These are phyloP conservation scores for Pseudogymnoascus sp. DNA, from an alignment of 2,329 filamentous ascomycete species.

Conservation along the genomic window DNA sequence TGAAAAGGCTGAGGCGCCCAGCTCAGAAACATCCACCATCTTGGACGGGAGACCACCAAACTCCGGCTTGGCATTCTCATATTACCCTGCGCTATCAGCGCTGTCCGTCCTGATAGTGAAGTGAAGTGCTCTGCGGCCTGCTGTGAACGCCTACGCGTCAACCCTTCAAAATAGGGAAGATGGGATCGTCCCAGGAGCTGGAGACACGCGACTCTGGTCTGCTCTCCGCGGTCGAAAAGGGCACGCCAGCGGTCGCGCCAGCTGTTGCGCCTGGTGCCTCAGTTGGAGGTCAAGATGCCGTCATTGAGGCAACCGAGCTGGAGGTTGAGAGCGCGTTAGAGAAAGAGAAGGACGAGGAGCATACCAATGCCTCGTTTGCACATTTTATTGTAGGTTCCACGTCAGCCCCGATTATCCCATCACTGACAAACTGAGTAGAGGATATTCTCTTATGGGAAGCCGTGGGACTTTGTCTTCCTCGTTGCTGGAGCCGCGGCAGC, in stretches of 20 bases:
- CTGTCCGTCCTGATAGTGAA: not conserved
- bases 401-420: too few relatives aligned
- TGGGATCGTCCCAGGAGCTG: not conserved
- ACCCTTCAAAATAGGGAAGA: not conserved
- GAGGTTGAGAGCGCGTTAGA: not conserved
- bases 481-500: constrained; percentile 39
- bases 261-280: not conserved
- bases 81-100: not conserved
- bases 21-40: not conserved
- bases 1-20: not conserved
- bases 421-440: not conserved
- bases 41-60: not conserved
- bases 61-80: not conserved
- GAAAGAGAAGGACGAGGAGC: not conserved
- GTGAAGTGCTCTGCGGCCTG: not conserved
- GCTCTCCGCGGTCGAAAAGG: not conserved
- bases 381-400: not conserved
- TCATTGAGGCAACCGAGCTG: not conserved
- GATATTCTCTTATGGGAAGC: constrained; percentile 46
- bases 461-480: constrained; percentile 44
- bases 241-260: not conserved
- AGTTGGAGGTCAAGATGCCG: not conserved
- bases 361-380: not conserved
- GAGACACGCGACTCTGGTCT: not conserved
- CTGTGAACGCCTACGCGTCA: not conserved